Percentiles rank a stretch among this genome's conserved stretches.
Evolutionary conservation across 2,329 filamentous ascomycete genomes (phyloP).

Genomic region (Xylaria sp.): DNA sequence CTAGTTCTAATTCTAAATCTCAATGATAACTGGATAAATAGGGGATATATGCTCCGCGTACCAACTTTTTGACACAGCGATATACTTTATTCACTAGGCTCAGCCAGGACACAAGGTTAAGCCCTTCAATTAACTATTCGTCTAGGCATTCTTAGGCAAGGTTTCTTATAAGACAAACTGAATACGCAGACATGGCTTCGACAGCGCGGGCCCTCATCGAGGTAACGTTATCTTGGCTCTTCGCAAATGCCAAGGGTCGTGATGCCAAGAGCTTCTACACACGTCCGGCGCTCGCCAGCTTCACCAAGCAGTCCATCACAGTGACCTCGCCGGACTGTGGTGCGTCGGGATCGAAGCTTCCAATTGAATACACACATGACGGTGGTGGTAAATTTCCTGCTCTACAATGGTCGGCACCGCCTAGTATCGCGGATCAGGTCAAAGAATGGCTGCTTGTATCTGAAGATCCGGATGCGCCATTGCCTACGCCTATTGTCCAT

Average conservation of each 20-base stretch:
- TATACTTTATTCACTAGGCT: neutral
- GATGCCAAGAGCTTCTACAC: slow-evolving; percentile 55
- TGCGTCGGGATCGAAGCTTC: slow-evolving; percentile 51
- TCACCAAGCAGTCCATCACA: slow-evolving; percentile 52
- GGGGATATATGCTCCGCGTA: neutral
- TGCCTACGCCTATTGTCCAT: slow-evolving; percentile 58
- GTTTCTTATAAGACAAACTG: neutral
- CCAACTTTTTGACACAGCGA: neutral
- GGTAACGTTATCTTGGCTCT: slow-evolving; percentile 54
- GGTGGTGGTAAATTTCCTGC: slow-evolving; percentile 55
- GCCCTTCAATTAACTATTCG: neutral
- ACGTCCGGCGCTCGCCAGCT: slow-evolving; percentile 50
- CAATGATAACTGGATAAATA: neutral
- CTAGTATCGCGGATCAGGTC: slow-evolving; percentile 45
- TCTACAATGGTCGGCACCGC: slow-evolving; percentile 54
- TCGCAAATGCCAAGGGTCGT: slow-evolving; percentile 52
- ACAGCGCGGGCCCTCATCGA: slow-evolving; percentile 47
- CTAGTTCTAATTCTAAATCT: neutral
- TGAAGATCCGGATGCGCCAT: slow-evolving; percentile 60
- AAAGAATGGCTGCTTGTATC: slow-evolving; percentile 59
- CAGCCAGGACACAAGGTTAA: neutral
- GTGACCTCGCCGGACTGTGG: slow-evolving; percentile 57
- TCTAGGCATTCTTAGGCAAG: neutral
- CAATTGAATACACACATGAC: slow-evolving; percentile 53
- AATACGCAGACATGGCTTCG: neutral